phyloP scores from a whole-genome alignment of 2,329 filamentous ascomycete genomes.

The Hortaea sp. region DNA sequence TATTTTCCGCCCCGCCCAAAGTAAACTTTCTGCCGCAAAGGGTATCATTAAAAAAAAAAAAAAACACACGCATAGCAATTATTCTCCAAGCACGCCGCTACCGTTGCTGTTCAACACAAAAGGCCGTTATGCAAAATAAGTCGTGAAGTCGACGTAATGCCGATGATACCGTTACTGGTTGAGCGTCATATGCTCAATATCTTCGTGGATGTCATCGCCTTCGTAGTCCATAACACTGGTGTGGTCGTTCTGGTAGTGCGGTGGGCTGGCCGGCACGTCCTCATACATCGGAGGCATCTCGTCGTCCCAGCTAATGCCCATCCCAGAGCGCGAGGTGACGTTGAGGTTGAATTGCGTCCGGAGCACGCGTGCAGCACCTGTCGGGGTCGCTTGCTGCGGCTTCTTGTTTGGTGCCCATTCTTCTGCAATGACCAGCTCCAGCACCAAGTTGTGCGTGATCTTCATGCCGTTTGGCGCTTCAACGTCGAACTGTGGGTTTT shows the following conservation, averaged over 20 bases:
- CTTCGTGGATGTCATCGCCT: constrained; percentile 36
- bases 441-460: constrained; percentile 73
- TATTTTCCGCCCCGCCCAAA: too few relatives aligned
- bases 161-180: neutral
- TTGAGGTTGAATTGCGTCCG: constrained; percentile 81
- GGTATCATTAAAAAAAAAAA: too few relatives aligned
- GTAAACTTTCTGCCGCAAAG: too few relatives aligned
- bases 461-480: constrained; percentile 64
- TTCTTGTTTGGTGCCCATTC: constrained; percentile 66
- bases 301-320: constrained; percentile 95
- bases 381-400: constrained; percentile 68
- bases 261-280: constrained; percentile 80
- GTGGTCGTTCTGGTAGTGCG: constrained; percentile 37
- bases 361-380: constrained; percentile 80
- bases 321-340: constrained; percentile 72
- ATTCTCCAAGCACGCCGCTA: too few relatives aligned
- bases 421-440: constrained; percentile 90
- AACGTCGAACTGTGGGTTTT: constrained; percentile 67
- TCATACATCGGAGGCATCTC: constrained; percentile 90
- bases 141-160: too few relatives aligned
- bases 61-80: too few relatives aligned
- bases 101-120: too few relatives aligned
- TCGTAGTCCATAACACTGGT: constrained; percentile 36
- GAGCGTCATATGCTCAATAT: constrained; percentile 29
- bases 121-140: too few relatives aligned